A percentile compares a stretch with the other conserved stretches of the same genome.
phyloP scores from a whole-genome alignment of 192 early-diverging fungal genomes.

The Entomortierella lignicola region DNA sequence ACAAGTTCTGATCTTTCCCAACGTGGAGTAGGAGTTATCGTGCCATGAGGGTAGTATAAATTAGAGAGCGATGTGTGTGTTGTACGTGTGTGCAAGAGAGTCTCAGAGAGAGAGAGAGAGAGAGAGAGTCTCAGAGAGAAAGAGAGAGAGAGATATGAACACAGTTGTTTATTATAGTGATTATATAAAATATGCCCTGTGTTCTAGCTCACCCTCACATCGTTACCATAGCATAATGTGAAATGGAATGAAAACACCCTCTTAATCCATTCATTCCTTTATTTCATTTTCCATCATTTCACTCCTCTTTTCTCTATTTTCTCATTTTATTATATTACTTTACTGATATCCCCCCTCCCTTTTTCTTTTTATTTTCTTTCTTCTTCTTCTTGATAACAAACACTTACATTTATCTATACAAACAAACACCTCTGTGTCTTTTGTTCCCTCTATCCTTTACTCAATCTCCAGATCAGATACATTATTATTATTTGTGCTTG shows the following conservation, averaged over 20 bases:
- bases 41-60: neutral
- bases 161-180: too few relatives aligned
- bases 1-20: constrained; percentile 7
- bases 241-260: neutral
- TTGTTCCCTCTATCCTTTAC: neutral
- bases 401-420: too few relatives aligned
- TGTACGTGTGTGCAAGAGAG: neutral
- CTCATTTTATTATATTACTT: neutral
- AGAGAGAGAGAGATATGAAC: too few relatives aligned
- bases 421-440: too few relatives aligned
- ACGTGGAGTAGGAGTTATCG: neutral
- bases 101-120: too few relatives aligned
- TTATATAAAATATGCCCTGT: too few relatives aligned
- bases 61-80: neutral
- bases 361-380: neutral
- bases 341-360: neutral
- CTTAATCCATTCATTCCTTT: too few relatives aligned
- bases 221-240: neutral
- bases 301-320: too few relatives aligned
- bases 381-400: neutral
- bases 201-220: too few relatives aligned
- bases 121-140: too few relatives aligned
- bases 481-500: neutral
- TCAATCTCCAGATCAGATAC: neutral
- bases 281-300: too few relatives aligned